phyloP scores from a whole-genome alignment of 2,329 filamentous ascomycete genomes.

The Fusarium redolens region DNA sequence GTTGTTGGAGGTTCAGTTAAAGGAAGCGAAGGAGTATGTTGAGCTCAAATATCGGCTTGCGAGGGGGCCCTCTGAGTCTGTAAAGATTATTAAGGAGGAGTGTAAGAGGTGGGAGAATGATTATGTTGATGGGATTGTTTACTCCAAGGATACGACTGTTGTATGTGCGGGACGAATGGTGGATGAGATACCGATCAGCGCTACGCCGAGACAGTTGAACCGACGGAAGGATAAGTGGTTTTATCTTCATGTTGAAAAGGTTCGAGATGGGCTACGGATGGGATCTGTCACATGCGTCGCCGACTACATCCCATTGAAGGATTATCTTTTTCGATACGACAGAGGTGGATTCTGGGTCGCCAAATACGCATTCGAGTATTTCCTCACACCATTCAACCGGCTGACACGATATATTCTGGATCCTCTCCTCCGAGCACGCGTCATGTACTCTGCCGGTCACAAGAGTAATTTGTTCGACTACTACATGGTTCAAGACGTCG shows the following conservation, averaged over 20 bases:
- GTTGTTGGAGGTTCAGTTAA: conserved; percentile 69
- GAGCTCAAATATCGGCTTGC: conserved; percentile 66
- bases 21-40: conserved; percentile 66
- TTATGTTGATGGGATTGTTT: conserved; percentile 78
- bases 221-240: conserved; percentile 76
- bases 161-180: conserved; percentile 71
- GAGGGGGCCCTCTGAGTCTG: conserved; percentile 52
- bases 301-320: conserved; percentile 70
- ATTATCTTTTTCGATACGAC: conserved; percentile 79
- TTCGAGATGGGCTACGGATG: conserved; percentile 44
- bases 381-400: conserved; percentile 72
- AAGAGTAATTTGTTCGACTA: conserved; percentile 68
- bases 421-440: conserved; percentile 70
- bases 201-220: conserved; percentile 61
- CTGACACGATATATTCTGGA: conserved; percentile 71
- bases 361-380: conserved; percentile 71
- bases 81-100: conserved; percentile 58
- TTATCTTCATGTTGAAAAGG: conserved; percentile 72
- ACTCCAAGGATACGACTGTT: conserved; percentile 64
- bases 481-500: conserved; percentile 74
- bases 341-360: conserved; percentile 77
- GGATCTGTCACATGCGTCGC: conserved; percentile 43
- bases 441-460: conserved; percentile 74
- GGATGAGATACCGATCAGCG: conserved; percentile 55
- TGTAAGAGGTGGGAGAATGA: conserved; percentile 59